A percentile compares a stretch with the other conserved stretches of the same genome.
These are phyloP conservation scores for Chalciporus pseudorubinellus DNA, from an alignment of 768 basidiomycete genomes.

Conservation along the genomic window DNA sequence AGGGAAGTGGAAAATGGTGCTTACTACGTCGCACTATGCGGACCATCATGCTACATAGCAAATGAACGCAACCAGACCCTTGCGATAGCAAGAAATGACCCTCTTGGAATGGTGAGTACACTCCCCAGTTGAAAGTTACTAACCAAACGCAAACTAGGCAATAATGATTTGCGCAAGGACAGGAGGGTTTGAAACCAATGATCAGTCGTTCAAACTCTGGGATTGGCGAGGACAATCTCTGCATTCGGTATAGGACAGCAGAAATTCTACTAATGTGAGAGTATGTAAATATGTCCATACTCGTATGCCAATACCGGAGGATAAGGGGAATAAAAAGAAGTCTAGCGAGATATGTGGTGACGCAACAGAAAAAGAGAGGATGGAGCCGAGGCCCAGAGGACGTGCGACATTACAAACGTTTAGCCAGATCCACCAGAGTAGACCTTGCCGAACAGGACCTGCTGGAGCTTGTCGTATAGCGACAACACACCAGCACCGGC, in stretches of 20 bases:
- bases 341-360: constrained; percentile 31
- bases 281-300: constrained; percentile 24
- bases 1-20: background rate
- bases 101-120: no score
- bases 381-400: constrained; percentile 29
- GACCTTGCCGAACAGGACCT: constrained; percentile 97
- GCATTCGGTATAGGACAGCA: constrained; percentile 17
- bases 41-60: background rate
- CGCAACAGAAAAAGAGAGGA: constrained; percentile 28
- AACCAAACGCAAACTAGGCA: no score
- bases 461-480: constrained; percentile 97
- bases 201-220: background rate
- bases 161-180: no score
- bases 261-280: constrained; percentile 21
- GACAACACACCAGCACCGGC: constrained; percentile 99
- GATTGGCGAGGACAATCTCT: constrained; percentile 1
- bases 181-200: no score
- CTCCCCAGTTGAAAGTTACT: no score
- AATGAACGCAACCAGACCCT: no score
- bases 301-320: constrained; percentile 18
- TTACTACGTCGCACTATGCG: constrained; percentile 2
- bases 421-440: constrained; percentile 82
- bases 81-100: no score
- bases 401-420: constrained; percentile 8
- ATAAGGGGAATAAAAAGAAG: constrained; percentile 33